phyloP scores from a whole-genome alignment of 441 rosid genomes.

The Gossypium schwendimanii region DNA sequence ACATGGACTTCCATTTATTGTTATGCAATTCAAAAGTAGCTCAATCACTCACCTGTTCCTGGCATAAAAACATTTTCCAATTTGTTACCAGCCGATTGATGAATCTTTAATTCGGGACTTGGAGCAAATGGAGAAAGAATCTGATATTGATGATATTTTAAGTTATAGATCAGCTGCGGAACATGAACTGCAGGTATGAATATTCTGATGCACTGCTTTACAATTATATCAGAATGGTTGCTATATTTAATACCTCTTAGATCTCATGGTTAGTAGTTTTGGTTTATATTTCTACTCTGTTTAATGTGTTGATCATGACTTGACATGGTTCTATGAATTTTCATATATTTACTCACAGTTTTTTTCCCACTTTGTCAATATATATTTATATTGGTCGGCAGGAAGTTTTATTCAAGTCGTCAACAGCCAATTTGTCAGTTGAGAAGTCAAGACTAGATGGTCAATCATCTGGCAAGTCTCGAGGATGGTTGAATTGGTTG shows the following conservation, averaged over 20 bases:
- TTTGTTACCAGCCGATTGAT: constrained; percentile 50
- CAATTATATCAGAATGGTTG: constrained; percentile 10
- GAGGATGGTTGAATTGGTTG: constrained; percentile 97
- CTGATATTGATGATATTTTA: constrained; percentile 77
- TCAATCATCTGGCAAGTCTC: constrained; percentile 50
- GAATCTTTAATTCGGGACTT: constrained; percentile 56
- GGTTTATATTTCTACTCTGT: background rate
- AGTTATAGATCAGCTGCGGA: constrained; percentile 84
- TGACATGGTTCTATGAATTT: background rate
- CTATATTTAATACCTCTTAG: constrained; percentile 4
- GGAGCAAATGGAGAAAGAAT: constrained; percentile 92
- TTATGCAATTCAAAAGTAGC: constrained; percentile 2
- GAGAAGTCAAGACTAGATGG: constrained; percentile 60
- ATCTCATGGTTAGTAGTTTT: constrained; percentile 1
- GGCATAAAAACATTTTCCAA: background rate
- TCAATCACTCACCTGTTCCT: constrained; percentile 1
- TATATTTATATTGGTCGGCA: constrained; percentile 23
- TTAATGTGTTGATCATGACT: constrained; percentile 12
- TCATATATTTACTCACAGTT: background rate
- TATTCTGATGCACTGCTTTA: constrained; percentile 14
- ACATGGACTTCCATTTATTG: background rate
- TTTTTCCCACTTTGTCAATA: constrained; percentile 14
- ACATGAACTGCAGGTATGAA: constrained; percentile 70
- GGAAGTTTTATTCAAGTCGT: constrained; percentile 47
- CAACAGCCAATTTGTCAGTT: constrained; percentile 23